Evolutionary conservation across 345 rosid genomes (phyloP).

Genomic region (Hibiscus mutabilis): DNA sequence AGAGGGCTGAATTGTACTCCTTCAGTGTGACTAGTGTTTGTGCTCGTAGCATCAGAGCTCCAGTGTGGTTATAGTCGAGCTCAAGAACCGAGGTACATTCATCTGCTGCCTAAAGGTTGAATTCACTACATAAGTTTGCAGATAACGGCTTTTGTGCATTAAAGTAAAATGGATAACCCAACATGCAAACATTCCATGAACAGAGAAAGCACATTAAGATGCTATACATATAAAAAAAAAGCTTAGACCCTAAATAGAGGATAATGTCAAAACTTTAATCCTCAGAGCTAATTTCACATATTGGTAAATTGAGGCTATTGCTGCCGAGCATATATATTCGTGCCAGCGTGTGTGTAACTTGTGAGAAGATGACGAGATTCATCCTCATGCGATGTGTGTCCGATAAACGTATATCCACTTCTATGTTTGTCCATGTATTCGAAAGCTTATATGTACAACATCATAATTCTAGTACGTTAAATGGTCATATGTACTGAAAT

Average conservation of each 20-base stretch:
- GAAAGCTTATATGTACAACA: background rate
- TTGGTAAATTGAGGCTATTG: background rate
- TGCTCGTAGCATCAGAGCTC: slow-evolving; percentile 88
- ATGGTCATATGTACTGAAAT: background rate
- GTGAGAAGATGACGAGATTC: no score
- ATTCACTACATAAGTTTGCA: slow-evolving; percentile 6
- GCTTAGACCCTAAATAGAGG: background rate
- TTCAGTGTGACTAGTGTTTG: slow-evolving; percentile 85
- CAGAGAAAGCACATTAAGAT: background rate
- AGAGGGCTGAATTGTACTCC: slow-evolving; percentile 78
- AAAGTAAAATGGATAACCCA: background rate
- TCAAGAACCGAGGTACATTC: slow-evolving; percentile 94
- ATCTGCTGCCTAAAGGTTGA: slow-evolving; percentile 64
- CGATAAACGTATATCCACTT: no score
- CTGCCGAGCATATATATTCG: background rate
- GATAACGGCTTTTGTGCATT: background rate
- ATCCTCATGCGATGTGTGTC: no score
- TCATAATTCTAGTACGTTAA: background rate
- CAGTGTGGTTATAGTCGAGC: slow-evolving; percentile 80
- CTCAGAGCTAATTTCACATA: background rate
- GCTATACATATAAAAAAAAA: background rate
- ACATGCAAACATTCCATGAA: background rate
- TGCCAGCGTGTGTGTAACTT: no score
- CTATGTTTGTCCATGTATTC: no score
- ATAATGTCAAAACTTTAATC: no score